These are phyloP conservation scores for Capsicum pubescens DNA, from an alignment of 257 asterid species.

Conservation along the genomic window DNA sequence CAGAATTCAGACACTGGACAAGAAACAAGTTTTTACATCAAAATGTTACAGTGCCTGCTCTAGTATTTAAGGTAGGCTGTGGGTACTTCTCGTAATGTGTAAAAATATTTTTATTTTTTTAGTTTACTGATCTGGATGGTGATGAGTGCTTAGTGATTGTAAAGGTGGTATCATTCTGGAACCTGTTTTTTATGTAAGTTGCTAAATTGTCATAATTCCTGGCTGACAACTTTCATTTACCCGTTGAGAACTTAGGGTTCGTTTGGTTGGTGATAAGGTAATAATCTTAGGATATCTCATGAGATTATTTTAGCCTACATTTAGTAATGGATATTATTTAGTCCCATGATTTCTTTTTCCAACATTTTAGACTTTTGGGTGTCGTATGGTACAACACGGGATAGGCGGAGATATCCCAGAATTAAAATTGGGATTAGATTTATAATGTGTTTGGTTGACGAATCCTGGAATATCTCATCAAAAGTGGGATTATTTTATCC, in stretches of 20 bases:
- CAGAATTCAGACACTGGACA: not conserved
- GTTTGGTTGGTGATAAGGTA: too few relatives aligned
- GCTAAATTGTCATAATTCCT: not conserved
- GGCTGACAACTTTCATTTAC: not conserved
- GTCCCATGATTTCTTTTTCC: too few relatives aligned
- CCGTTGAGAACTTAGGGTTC: not conserved
- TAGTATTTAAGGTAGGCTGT: not conserved
- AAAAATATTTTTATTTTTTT: not conserved
- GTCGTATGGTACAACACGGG: too few relatives aligned
- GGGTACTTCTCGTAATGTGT: not conserved
- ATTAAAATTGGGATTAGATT: too few relatives aligned
- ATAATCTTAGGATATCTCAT: too few relatives aligned
- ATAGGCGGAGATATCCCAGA: too few relatives aligned
- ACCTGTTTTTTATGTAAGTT: not conserved
- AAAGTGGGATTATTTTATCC: too few relatives aligned
- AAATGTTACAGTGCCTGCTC: not conserved
- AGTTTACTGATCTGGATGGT: not conserved
- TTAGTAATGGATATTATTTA: too few relatives aligned
- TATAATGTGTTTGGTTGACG: too few relatives aligned
- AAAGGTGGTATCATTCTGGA: not conserved
- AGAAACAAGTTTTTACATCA: slow-evolving; percentile 3
- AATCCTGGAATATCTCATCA: too few relatives aligned
- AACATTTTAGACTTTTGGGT: too few relatives aligned
- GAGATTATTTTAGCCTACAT: too few relatives aligned
- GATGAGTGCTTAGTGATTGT: not conserved